A percentile compares a stretch with the other conserved stretches of the same genome.
Evolutionary conservation across 768 basidiomycete species (phyloP).

Genomic region (Sporobolomyces roseus): DNA sequence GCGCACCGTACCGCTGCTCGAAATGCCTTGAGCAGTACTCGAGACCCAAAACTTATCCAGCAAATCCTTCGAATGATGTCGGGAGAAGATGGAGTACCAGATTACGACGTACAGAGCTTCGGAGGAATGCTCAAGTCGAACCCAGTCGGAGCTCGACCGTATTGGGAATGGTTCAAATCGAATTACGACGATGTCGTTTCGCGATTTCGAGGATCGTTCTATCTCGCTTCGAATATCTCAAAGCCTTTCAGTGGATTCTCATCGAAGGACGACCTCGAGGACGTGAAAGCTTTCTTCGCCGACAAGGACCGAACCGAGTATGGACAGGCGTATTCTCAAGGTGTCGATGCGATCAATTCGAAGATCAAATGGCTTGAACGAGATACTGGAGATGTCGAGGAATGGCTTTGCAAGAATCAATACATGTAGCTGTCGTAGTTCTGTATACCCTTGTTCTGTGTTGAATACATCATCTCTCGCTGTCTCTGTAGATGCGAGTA

Average conservation of each 20-base stretch:
- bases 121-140: constrained; percentile 51
- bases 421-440: background rate
- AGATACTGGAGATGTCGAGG: constrained; percentile 41
- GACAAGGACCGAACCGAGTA: constrained; percentile 62
- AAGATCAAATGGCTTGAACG: constrained; percentile 60
- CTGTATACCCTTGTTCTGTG: background rate
- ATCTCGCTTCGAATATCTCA: constrained; percentile 52
- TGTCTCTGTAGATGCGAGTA: background rate
- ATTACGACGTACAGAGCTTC: constrained; percentile 61
- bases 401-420: constrained; percentile 40
- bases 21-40: constrained; percentile 61
- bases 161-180: constrained; percentile 64
- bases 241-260: constrained; percentile 56
- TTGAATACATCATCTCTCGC: background rate
- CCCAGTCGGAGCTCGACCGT: constrained; percentile 55
- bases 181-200: constrained; percentile 61
- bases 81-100: constrained; percentile 57
- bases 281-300: constrained; percentile 69
- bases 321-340: constrained; percentile 59
- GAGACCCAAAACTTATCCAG: constrained; percentile 57
- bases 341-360: constrained; percentile 64
- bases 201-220: constrained; percentile 68
- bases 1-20: constrained; percentile 64
- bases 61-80: constrained; percentile 46
- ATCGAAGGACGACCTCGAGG: constrained; percentile 64